Conservation (phyloP, 257 asterid genomes). For the Plantago major region DNA sequence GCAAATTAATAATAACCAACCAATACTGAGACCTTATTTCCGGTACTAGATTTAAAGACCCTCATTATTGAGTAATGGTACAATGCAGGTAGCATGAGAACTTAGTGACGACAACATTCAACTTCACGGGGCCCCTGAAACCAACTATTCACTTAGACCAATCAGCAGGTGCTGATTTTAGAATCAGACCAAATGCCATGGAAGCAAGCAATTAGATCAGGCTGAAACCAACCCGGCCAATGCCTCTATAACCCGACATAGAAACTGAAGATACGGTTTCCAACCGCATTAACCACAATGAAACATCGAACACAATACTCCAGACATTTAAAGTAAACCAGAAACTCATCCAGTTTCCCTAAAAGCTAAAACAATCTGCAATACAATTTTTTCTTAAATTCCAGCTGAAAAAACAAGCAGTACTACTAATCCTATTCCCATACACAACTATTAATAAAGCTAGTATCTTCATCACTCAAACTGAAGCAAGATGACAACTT, state of each 20-base stretch:
- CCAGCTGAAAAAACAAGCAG: not conserved
- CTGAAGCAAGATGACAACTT: not conserved
- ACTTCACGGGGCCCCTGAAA: no score
- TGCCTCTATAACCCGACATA: not conserved
- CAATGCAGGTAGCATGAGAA: not conserved
- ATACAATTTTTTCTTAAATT: not conserved
- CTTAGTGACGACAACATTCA: not conserved
- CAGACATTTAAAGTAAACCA: not conserved
- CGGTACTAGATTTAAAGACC: not conserved
- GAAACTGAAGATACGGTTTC: not conserved
- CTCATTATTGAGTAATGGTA: not conserved
- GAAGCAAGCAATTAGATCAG: slow-evolving; percentile 12
- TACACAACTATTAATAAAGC: no score
- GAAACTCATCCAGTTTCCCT: slow-evolving; percentile 13
- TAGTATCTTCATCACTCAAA: not conserved
- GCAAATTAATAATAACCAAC: not conserved
- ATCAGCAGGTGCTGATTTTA: not conserved
- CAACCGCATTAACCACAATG: slow-evolving; percentile 9
- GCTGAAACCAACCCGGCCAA: not conserved
- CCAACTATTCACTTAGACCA: not conserved
- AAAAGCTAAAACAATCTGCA: slow-evolving; percentile 4
- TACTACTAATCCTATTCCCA: not conserved
- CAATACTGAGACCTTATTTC: not conserved
- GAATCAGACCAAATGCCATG: not conserved
- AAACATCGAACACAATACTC: not conserved